Evolutionary conservation across 2,329 filamentous ascomycete genomes (phyloP), one percentile per base, ranked within the genome.

Genomic region (Escovopsis sp.): DNA sequence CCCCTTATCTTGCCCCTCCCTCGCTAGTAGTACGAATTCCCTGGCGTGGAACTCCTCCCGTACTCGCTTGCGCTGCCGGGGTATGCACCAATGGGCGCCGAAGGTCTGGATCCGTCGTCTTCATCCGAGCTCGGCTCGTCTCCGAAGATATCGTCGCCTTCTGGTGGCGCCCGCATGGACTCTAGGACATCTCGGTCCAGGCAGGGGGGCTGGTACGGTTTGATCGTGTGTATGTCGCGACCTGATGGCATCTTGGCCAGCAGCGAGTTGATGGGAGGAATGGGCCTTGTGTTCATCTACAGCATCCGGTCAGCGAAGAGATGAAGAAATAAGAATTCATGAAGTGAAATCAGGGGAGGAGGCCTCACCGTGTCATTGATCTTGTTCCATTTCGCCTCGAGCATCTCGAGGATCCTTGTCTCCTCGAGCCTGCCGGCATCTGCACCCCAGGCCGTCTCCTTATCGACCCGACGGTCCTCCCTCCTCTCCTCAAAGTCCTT

Each of bases 361-460:
- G n/a, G 8, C 21, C 73, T 61, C 60, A 92, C 83, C 14, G 83
- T 93, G 55, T 94, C 85, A 51, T 98, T 98, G 57, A 86, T 75
- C 60, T 86, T 90, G 41, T 73, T 75, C 88, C 90, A 94, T 54
- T 94, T 94, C 27, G 66, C 69, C 47, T 92, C 73, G 25, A 98
- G 61, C 75, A 90, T 84, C 47, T 90, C 82, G 35, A 94, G 66
- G 3, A 96, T 79, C 37, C 86, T 69, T 2, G 69, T 75, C 58
- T 98, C 90, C 54, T 96, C 90, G 14, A 84, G 59, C 47, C 72
- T 78, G 1, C 90, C 88, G 0, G 79, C 88, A 57, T 94, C 87
- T 31, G 77, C 65, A 0, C 87, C 87, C 83, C 84, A 90, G 19
- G 63, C 63, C 2, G 63, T 60, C 31, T 74, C 79, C 51, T 74